Evolutionary conservation across 495 filamentous ascomycete genomes (phyloP).

Genomic region (Podospora appendiculata): DNA sequence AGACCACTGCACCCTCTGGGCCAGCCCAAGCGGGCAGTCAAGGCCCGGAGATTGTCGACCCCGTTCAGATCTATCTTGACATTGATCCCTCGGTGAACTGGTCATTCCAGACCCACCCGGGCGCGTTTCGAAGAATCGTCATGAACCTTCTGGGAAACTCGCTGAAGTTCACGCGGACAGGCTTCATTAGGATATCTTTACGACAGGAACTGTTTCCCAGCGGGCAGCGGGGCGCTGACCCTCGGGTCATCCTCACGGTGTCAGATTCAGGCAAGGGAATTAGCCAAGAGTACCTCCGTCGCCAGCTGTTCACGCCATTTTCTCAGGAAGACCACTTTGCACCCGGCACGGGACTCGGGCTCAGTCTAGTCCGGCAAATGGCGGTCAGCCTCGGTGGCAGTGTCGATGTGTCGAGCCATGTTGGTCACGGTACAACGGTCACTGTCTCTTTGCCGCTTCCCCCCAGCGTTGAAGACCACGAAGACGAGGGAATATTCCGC

Average conservation of each 20-base stretch:
- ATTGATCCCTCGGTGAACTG: slow-evolving; percentile 50
- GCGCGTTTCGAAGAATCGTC: slow-evolving; percentile 63
- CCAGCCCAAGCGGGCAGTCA: neutral
- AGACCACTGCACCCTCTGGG: neutral
- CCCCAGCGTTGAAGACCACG: slow-evolving; percentile 7
- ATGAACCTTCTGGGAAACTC: slow-evolving; percentile 81
- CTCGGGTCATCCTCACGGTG: slow-evolving; percentile 36
- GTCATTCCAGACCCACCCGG: slow-evolving; percentile 60
- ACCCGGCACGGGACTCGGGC: slow-evolving; percentile 58
- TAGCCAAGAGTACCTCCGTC: slow-evolving; percentile 53
- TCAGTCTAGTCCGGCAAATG: slow-evolving; percentile 60
- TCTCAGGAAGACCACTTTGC: slow-evolving; percentile 59
- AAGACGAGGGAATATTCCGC: slow-evolving; percentile 2
- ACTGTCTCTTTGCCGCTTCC: slow-evolving; percentile 43
- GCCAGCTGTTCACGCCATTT: slow-evolving; percentile 60
- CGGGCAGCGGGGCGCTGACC: slow-evolving; percentile 7
- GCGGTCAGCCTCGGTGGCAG: slow-evolving; percentile 50
- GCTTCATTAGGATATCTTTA: slow-evolving; percentile 57
- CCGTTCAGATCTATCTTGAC: slow-evolving; percentile 55
- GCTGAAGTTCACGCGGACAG: slow-evolving; percentile 65
- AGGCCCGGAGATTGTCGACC: neutral
- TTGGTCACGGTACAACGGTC: slow-evolving; percentile 51
- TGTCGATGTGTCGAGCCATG: slow-evolving; percentile 50
- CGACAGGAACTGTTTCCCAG: slow-evolving; percentile 32
- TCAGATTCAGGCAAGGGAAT: slow-evolving; percentile 64